A percentile compares a stretch with the other conserved stretches of the same genome.
Evolutionary conservation across 2,329 filamentous ascomycete species (phyloP).

Genomic region (Aspergillus quadricinctus): DNA sequence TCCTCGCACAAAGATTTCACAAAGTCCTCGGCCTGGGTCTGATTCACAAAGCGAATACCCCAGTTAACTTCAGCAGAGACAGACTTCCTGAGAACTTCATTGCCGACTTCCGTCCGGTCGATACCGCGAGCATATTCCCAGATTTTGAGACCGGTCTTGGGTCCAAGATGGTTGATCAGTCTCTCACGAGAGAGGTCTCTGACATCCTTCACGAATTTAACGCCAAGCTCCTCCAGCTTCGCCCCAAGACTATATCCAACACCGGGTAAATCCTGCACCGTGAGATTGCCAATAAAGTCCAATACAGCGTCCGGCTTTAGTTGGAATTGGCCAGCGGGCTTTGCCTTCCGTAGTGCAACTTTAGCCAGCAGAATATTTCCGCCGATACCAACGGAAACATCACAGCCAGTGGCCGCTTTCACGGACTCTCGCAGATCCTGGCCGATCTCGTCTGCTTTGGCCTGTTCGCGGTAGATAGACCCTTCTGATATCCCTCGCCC

Average conservation of each 20-base stretch:
- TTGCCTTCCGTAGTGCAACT: slow-evolving; percentile 82
- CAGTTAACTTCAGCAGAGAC: slow-evolving; percentile 97
- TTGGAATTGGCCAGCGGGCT: slow-evolving; percentile 89
- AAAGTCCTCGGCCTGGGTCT: slow-evolving; percentile 92
- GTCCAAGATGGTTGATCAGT: slow-evolving; percentile 69
- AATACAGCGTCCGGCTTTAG: slow-evolving; percentile 76
- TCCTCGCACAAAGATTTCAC: slow-evolving; percentile 80
- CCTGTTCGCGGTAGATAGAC: slow-evolving; percentile 72
- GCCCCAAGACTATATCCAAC: slow-evolving; percentile 87
- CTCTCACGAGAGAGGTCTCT: slow-evolving; percentile 71
- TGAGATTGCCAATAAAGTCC: slow-evolving; percentile 70
- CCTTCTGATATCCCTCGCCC: slow-evolving; percentile 63
- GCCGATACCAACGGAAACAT: slow-evolving; percentile 90
- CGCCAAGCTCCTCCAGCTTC: slow-evolving; percentile 81
- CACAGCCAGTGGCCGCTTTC: slow-evolving; percentile 71
- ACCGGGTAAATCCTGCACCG: slow-evolving; percentile 78
- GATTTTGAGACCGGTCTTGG: slow-evolving; percentile 87
- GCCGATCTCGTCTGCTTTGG: slow-evolving; percentile 70
- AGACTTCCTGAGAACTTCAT: slow-evolving; percentile 81
- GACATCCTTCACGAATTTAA: slow-evolving; percentile 79
- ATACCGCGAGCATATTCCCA: slow-evolving; percentile 89
- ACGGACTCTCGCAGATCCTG: slow-evolving; percentile 63
- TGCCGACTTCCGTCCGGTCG: slow-evolving; percentile 78
- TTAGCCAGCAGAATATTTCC: slow-evolving; percentile 88
- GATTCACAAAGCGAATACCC: slow-evolving; percentile 91